phyloP scores from a whole-genome alignment of 768 basidiomycete species.

The Hericium rajendrae region DNA sequence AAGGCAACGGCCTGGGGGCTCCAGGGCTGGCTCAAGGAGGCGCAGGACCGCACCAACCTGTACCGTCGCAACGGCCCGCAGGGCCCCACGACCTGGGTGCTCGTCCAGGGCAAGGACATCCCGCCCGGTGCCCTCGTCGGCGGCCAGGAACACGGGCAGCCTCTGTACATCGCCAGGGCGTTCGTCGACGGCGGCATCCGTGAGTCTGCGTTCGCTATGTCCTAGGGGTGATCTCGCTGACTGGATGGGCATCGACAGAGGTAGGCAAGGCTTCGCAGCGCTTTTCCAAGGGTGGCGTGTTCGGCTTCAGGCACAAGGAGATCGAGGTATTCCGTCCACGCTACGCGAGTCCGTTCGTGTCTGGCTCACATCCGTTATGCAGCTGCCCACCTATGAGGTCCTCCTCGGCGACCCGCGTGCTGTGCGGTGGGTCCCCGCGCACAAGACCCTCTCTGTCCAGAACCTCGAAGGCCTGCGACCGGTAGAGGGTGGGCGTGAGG shows the following conservation, averaged over 20 bases:
- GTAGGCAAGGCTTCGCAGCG: conserved; percentile 53
- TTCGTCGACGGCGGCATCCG: conserved; percentile 49
- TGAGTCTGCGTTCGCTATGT: conserved; percentile 20
- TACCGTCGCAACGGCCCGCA: conserved; percentile 35
- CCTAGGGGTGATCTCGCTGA: neutral
- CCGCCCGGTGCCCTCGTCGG: conserved; percentile 43
- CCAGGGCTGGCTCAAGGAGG: conserved; percentile 47
- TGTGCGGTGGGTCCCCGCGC: conserved; percentile 46
- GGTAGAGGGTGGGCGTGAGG: conserved; percentile 62
- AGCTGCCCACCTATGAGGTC: conserved; percentile 59
- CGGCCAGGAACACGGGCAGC: conserved; percentile 45
- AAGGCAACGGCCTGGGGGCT: conserved; percentile 31
- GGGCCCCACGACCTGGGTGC: conserved; percentile 51
- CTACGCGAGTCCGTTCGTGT: neutral
- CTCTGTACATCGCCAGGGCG: conserved; percentile 49
- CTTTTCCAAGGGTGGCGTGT: conserved; percentile 52
- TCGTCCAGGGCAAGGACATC: conserved; percentile 48
- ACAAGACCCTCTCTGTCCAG: conserved; percentile 35
- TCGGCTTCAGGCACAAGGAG: conserved; percentile 53
- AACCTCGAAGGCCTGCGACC: conserved; percentile 34
- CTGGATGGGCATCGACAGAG: conserved; percentile 28
- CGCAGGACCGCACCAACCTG: conserved; percentile 40
- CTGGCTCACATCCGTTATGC: conserved; percentile 4
- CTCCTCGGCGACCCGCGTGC: conserved; percentile 53
- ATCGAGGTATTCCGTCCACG: conserved; percentile 35